Evolutionary conservation across 192 early-diverging fungal species (phyloP).

Genomic region (Haplosporangium gracile): DNA sequence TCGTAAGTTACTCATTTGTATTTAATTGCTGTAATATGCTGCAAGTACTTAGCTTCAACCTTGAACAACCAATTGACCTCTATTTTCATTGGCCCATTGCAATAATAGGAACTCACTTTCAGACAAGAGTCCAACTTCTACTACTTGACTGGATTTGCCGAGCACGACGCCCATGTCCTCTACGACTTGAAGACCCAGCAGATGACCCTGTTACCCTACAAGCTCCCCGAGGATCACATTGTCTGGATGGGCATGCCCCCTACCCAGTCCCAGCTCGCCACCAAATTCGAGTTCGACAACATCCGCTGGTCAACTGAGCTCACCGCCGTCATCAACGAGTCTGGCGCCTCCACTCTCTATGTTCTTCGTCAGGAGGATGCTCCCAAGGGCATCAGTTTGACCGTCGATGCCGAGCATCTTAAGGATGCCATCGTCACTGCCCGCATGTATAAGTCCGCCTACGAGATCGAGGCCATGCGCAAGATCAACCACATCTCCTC

Average conservation of each 20-base stretch:
- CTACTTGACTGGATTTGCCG: slow-evolving; percentile 86
- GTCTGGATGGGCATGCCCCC: slow-evolving; percentile 87
- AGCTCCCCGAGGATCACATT: slow-evolving; percentile 74
- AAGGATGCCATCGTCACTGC: slow-evolving; percentile 77
- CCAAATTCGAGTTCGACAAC: slow-evolving; percentile 78
- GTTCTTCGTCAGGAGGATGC: slow-evolving; percentile 64
- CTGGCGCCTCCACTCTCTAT: slow-evolving; percentile 64
- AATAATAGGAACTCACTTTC: slow-evolving; percentile 76
- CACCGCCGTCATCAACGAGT: slow-evolving; percentile 55
- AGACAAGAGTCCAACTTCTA: slow-evolving; percentile 92
- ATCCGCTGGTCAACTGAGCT: slow-evolving; percentile 75
- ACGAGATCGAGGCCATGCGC: slow-evolving; percentile 84
- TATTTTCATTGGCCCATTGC: slow-evolving; percentile 49
- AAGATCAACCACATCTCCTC: slow-evolving; percentile 79
- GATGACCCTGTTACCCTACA: slow-evolving; percentile 79
- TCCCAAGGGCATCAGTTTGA: slow-evolving; percentile 30
- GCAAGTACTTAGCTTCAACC: neutral
- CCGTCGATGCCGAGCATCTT: slow-evolving; percentile 44
- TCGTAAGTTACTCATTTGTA: slow-evolving; percentile 51
- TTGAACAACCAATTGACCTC: slow-evolving; percentile 32
- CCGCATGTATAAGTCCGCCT: slow-evolving; percentile 87
- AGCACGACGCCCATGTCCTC: slow-evolving; percentile 80
- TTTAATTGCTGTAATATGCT: slow-evolving; percentile 46
- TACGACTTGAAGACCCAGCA: slow-evolving; percentile 77
- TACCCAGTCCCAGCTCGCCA: slow-evolving; percentile 66